Evolutionary conservation across 2,329 filamentous ascomycete genomes (phyloP).

Genomic region (Penicillium hesseltinei): DNA sequence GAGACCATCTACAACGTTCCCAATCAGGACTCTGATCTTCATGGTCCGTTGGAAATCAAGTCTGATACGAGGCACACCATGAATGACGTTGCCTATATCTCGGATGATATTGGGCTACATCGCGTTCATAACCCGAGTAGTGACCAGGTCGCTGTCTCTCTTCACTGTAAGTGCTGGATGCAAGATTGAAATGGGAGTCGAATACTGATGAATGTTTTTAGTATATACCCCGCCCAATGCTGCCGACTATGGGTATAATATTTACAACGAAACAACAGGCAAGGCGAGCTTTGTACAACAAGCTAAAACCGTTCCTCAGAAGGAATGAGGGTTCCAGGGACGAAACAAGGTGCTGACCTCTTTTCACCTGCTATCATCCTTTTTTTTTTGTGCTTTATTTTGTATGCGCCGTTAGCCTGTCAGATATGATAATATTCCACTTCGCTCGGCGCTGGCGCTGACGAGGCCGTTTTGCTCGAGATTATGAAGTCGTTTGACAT

Average conservation of each 20-base stretch:
- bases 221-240: slow-evolving; percentile 37
- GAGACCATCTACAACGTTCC: slow-evolving; percentile 31
- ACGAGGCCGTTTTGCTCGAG: background rate
- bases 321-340: background rate
- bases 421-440: background rate
- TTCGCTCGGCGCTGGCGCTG: background rate
- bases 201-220: background rate
- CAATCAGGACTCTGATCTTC: slow-evolving; percentile 4
- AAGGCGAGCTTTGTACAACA: slow-evolving; percentile 29
- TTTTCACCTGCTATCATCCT: background rate
- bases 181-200: too few relatives aligned
- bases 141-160: slow-evolving; percentile 31
- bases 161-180: slow-evolving; percentile 28
- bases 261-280: slow-evolving; percentile 31
- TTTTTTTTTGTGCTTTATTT: background rate
- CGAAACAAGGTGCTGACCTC: background rate
- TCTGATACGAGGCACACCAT: slow-evolving; percentile 23
- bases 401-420: slow-evolving; percentile 1
- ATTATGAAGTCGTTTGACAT: background rate
- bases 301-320: slow-evolving; percentile 18
- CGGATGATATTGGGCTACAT: slow-evolving; percentile 34
- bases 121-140: slow-evolving; percentile 30
- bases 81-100: slow-evolving; percentile 36
- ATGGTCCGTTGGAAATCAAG: slow-evolving; percentile 25
- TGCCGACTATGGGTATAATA: slow-evolving; percentile 34